Base-by-base conservation (phyloP, 352 stramenopile genomes). In the Phytophthora pistaciae region DNA sequence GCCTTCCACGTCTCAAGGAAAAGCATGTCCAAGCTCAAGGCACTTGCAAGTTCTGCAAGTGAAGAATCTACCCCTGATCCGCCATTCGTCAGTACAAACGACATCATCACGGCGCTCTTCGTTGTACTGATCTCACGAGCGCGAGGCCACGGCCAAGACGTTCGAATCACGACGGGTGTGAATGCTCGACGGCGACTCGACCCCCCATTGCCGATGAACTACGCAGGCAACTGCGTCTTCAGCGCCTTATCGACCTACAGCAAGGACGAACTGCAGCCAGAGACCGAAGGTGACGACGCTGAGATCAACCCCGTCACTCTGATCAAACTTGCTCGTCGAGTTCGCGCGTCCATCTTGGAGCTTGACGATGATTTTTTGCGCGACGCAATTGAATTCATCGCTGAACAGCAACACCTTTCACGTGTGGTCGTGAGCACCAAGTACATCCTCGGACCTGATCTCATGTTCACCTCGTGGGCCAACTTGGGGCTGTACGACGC, bases 211-310 rank as follows among this genome's bases (percentile, higher is more conserved):
- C 74, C 80, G 3, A 23, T 1, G 3, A 80, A 82, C 48, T 87
- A 79, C 50, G 69, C 64, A 2, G 80, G 75, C 9, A 87, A 87
- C 60, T 72, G 69, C 10, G 74, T 85, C 40, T 85, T 83, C 64
- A 78, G 79, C 36, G 72, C 77, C 5, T 44, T 85, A 2, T 84
- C 77, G 1, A 46, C 38, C 3, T 80, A 83, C 62, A 56, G 29
- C 18, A 64, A 48, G 1, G 36, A 56, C 0, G 77, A 84, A 13
- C 55, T 85, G 3, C 31, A 58, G 9, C 48, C 48, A 25, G 48
- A 54, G 21, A 27, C 48, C 7, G 48, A 11, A 18, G 14, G 11
- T 10, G 48, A 31, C 11, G 9, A n/a, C 48, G 48, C n/a, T 11
- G 8, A 21, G 10, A 31, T 54, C 21, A 54, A 31, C 13, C 3